Percentiles rank a stretch among this genome's conserved stretches.
Evolutionary conservation across 164 flowering plant species (phyloP).

Genomic region (Chimonanthus salicifolius): DNA sequence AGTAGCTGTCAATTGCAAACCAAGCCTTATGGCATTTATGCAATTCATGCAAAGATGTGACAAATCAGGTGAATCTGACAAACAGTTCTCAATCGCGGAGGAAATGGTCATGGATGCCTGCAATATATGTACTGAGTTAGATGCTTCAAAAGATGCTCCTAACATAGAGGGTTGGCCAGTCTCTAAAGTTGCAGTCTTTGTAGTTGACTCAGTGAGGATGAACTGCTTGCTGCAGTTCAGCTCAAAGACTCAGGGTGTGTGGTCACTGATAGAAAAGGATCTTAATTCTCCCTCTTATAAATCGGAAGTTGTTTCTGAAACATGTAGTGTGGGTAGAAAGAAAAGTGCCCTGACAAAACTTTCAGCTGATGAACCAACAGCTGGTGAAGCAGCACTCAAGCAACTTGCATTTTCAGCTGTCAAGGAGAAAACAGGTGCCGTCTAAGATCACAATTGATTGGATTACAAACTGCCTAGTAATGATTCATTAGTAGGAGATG

Average conservation of each 20-base stretch:
- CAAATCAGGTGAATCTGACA: slow-evolving; percentile 25
- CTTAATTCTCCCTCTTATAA: slow-evolving; percentile 13
- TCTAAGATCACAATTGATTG: neutral
- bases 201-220: slow-evolving; percentile 52
- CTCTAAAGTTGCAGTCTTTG: slow-evolving; percentile 55
- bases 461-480: no score
- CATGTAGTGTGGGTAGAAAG: slow-evolving; percentile 18
- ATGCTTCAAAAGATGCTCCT: slow-evolving; percentile 44
- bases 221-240: slow-evolving; percentile 53
- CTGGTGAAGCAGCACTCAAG: slow-evolving; percentile 27
- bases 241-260: slow-evolving; percentile 52
- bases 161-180: slow-evolving; percentile 53
- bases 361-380: slow-evolving; percentile 12
- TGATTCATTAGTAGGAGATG: no score
- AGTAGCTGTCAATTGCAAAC: slow-evolving; percentile 48
- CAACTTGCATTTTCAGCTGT: slow-evolving; percentile 60
- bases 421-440: slow-evolving; percentile 52
- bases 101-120: slow-evolving; percentile 70
- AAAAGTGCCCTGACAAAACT: slow-evolving; percentile 25
- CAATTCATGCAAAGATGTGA: slow-evolving; percentile 29
- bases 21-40: slow-evolving; percentile 44
- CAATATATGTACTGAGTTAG: slow-evolving; percentile 39
- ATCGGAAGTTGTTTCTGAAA: neutral
- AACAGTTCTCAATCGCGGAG: slow-evolving; percentile 52
- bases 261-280: slow-evolving; percentile 71